Evolutionary conservation across 495 filamentous ascomycete genomes (phyloP), one percentile per base, ranked within the genome.

Genomic region (Lentithecium fluviatile): DNA sequence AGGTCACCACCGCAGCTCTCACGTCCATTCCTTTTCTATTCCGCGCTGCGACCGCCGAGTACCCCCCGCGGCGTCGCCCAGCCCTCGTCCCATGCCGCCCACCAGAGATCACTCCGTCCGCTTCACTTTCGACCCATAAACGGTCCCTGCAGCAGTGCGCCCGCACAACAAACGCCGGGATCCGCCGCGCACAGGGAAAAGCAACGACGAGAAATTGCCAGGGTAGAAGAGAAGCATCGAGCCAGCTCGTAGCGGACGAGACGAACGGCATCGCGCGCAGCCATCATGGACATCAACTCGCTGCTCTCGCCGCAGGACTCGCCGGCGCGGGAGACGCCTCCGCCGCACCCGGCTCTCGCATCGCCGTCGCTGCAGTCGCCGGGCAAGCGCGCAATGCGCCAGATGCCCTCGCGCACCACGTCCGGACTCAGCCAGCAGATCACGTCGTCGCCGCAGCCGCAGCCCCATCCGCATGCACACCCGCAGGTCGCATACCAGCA

Each of bases 301-400:
- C 80, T 89, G 45, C 80, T 89, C 61, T 88, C 86, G 59, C 84
- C 86, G 43, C 80, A 85, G 72, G 83, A 88, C 54, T 79, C 83
- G 53, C 79, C 85, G 66, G 74, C 76, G 21, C 71, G 70, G 69
- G 67, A 76, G 43, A 74, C 71, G 29, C 61, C 62, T 62, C 68
- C 69, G 65, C 70, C 71, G 26, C 72, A 40, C 58, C 67, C 21
- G 36, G 56, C 77, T 61, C 73, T 67, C 61, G 51, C 55, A 12
- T 64, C 62, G 46, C 54, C 47, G 20, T 56, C 57, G 47, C 34
- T 48, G 17, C 32, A 21, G 0, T 65, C 65, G 40, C 58, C 64
- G 13, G 38, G 49, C 17, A 57, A 65, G 32, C 54, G 58, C 13
- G 54, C 62, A 34, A 60, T 55, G 65, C 62, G 76, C 21, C 62